Evolutionary conservation across 176 grass and related monocot genomes (phyloP).

Genomic region (Miscanthus lutarioriparius): DNA sequence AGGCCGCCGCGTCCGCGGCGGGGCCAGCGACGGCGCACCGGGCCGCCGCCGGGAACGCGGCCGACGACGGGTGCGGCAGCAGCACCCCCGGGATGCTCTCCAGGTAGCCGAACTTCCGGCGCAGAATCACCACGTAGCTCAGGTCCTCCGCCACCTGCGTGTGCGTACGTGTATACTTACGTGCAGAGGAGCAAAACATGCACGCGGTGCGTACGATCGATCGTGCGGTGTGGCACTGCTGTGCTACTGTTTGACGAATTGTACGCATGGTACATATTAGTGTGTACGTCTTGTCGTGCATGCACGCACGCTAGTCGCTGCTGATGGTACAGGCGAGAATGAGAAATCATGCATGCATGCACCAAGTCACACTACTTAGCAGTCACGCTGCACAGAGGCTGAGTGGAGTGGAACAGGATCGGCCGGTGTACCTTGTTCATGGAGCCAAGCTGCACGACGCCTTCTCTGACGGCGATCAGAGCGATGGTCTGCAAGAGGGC

Average conservation of each 20-base stretch:
- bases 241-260: too few relatives aligned
- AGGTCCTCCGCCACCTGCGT: constrained; percentile 81
- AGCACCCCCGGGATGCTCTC: constrained; percentile 96
- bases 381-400: neutral
- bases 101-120: constrained; percentile 89
- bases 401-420: neutral
- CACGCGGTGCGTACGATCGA: too few relatives aligned
- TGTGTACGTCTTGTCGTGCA: neutral
- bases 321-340: too few relatives aligned
- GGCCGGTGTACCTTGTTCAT: constrained; percentile 54
- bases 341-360: constrained; percentile 12
- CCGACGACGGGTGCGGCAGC: constrained; percentile 85
- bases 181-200: neutral
- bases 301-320: neutral
- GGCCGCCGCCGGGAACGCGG: constrained; percentile 46
- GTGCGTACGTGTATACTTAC: neutral
- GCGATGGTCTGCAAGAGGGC: constrained; percentile 64
- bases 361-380: neutral
- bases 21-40: neutral
- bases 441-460: constrained; percentile 85
- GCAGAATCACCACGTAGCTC: constrained; percentile 83
- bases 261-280: neutral
- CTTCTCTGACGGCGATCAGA: constrained; percentile 89
- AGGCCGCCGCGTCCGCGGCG: constrained; percentile 21
- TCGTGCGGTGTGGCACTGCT: too few relatives aligned